Conservation (phyloP, 2,329 filamentous ascomycete species). For the Coniosporium uncinatum region DNA sequence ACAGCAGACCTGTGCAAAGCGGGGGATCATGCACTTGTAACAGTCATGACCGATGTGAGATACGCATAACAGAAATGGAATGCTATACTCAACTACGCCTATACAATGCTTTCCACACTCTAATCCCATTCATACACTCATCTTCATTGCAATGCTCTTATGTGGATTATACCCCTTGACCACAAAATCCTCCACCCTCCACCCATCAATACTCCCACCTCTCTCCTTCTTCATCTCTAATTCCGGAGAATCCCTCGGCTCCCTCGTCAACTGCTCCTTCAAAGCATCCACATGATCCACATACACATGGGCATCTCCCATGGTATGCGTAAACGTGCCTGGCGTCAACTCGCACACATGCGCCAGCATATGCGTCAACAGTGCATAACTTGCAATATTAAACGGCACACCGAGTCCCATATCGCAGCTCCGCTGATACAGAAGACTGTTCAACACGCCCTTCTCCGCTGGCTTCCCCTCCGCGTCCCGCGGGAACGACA, state of each 20-base stretch:
- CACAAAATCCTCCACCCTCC: slow-evolving; percentile 83
- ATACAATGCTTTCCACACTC: too few species aligned
- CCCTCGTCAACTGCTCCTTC: slow-evolving; percentile 70
- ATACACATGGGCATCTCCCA: slow-evolving; percentile 99
- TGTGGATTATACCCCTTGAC: slow-evolving; percentile 88
- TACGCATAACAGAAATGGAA: too few species aligned
- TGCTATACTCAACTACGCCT: too few species aligned
- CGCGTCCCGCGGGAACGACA: slow-evolving; percentile 56
- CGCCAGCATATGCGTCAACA: slow-evolving; percentile 93
- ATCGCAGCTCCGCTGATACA: slow-evolving; percentile 94
- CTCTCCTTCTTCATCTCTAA: slow-evolving; percentile 65
- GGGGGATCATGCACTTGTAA: too few species aligned
- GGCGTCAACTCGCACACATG: slow-evolving; percentile 80
- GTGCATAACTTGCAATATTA: slow-evolving; percentile 93
- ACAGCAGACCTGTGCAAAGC: too few species aligned
- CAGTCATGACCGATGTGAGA: too few species aligned
- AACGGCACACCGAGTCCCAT: slow-evolving; percentile 98
- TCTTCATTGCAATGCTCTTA: slow-evolving; percentile 95
- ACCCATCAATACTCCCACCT: slow-evolving; percentile 79
- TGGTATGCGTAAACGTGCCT: slow-evolving; percentile 86
- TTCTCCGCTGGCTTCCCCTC: slow-evolving; percentile 32
- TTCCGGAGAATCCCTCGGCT: slow-evolving; percentile 76
- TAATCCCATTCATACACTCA: slow-evolving; percentile 76
- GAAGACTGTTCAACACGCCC: slow-evolving; percentile 76
- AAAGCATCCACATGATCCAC: slow-evolving; percentile 88